Evolutionary conservation across 164 flowering plant genomes (phyloP), one percentile per base, ranked within the genome.

Genomic region (Protea cynaroides): DNA sequence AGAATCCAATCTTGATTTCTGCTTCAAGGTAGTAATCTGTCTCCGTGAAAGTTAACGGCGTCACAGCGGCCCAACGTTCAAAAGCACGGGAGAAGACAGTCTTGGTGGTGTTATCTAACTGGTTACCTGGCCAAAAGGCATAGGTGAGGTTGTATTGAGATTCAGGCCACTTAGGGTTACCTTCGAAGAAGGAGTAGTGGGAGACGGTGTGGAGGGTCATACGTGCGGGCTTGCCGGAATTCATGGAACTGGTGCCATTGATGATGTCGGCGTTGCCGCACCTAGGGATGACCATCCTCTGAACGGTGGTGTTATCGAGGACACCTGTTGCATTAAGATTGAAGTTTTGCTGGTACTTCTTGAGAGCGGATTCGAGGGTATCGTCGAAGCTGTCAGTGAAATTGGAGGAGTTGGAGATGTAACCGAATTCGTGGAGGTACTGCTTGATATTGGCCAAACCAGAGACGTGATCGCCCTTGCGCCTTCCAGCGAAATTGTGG

Each of bases 341-440:
- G 60, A 78, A 82, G 19, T 73, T 80, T 21, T 13, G 62, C 58
- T 91, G 97, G 75, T 91, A 91, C 1, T 29, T 46, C n/a, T 58
- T 59, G 63, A 92, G 62, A 44, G 97, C 92, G 7, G 80, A 61
- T 67, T 82, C 81, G 25, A 91, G 67, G 0, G 61, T 40, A 13
- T 67, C 65, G 37, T 91, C 93, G 77, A 88, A 88, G 11, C 50
- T 63, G 54, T 86, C 85, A 18, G 83, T 70, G 74, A 77, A 77
- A 25, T 82, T 73, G 17, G 54, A 79, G 65, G 18, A 50, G 8
- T 55, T 43, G 1, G 73, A 46, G 43, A 90, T 72, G 74, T 91
- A 91, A 4, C 96, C 91, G 74, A 87, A 89, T 0, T 71, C 75
- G 22, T 70, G 66, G 56, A 88, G 79, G 78, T 88, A 91, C 3